Conservation (phyloP, 495 filamentous ascomycete species). For the Tricharina praecox region DNA sequence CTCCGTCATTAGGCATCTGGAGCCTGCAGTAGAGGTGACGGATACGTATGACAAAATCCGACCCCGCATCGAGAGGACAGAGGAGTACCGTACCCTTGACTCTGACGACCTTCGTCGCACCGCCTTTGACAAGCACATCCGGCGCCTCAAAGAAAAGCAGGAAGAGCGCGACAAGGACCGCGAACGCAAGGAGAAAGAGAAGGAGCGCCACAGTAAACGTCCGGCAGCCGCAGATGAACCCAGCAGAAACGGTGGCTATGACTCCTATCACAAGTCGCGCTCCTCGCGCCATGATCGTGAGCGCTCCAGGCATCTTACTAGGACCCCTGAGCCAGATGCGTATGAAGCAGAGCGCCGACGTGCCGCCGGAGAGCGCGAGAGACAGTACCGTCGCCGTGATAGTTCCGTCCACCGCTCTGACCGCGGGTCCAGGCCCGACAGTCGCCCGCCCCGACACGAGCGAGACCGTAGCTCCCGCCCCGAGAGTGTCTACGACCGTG, state of each 20-base stretch:
- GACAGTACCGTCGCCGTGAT: constrained; percentile 27
- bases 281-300: constrained; percentile 22
- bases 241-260: constrained; percentile 28
- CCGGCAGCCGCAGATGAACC: too few relatives aligned
- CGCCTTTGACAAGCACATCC: constrained; percentile 86
- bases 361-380: constrained; percentile 28
- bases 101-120: constrained; percentile 63
- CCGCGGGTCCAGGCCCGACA: constrained; percentile 32
- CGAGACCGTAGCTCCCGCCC: constrained; percentile 31
- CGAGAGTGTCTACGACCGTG: constrained; percentile 45
- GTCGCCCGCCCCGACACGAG: constrained; percentile 39
- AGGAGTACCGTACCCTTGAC: constrained; percentile 68
- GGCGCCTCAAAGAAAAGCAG: constrained; percentile 76
- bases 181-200: constrained; percentile 42
- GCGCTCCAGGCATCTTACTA: constrained; percentile 30
- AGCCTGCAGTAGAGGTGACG: constrained; percentile 57
- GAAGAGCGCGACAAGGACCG: constrained; percentile 68
- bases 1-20: constrained; percentile 73
- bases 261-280: constrained; percentile 21
- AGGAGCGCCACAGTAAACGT: constrained; percentile 28
- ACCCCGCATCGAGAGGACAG: constrained; percentile 54
- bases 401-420: constrained; percentile 27
- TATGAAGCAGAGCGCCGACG: constrained; percentile 30
- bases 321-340: constrained; percentile 30
- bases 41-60: constrained; percentile 80